A percentile compares a stretch with the other conserved stretches of the same genome.
Evolutionary conservation across 1,139 yeast genomes (phyloP).

Genomic region (Hyphopichia pseudoburtonii): DNA sequence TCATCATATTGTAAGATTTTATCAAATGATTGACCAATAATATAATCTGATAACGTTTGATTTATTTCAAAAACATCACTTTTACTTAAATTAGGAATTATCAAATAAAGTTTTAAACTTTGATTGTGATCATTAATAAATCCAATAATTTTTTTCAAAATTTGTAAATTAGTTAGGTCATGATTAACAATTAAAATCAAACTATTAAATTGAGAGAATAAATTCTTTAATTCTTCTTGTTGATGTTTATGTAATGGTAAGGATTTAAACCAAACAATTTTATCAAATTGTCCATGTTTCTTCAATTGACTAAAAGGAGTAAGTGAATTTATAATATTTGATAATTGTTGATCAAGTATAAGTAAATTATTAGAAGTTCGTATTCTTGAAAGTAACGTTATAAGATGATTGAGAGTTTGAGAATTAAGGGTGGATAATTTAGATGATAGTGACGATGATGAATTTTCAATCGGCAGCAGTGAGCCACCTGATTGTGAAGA

Average conservation of each 20-base stretch:
- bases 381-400: conserved; percentile 24
- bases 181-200: conserved; percentile 35
- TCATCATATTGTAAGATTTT: neutral
- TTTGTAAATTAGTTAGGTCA: conserved; percentile 10
- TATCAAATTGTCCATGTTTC: conserved; percentile 55
- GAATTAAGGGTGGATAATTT: conserved; percentile 12
- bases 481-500: neutral
- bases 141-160: conserved; percentile 3
- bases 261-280: conserved; percentile 54
- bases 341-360: conserved; percentile 55
- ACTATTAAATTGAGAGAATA: conserved; percentile 21
- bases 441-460: conserved; percentile 1
- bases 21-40: neutral
- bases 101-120: neutral
- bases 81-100: conserved; percentile 20
- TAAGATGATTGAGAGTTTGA: conserved; percentile 20
- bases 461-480: neutral
- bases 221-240: conserved; percentile 15
- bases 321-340: conserved; percentile 57
- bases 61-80: conserved; percentile 29
- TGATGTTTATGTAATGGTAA: conserved; percentile 26
- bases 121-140: neutral
- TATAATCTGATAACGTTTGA: neutral
- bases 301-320: conserved; percentile 61
- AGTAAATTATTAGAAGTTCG: conserved; percentile 42